Evolutionary conservation across 371 early-diverging fungal genomes (phyloP).

Genomic region (Mucor circinelloides): DNA sequence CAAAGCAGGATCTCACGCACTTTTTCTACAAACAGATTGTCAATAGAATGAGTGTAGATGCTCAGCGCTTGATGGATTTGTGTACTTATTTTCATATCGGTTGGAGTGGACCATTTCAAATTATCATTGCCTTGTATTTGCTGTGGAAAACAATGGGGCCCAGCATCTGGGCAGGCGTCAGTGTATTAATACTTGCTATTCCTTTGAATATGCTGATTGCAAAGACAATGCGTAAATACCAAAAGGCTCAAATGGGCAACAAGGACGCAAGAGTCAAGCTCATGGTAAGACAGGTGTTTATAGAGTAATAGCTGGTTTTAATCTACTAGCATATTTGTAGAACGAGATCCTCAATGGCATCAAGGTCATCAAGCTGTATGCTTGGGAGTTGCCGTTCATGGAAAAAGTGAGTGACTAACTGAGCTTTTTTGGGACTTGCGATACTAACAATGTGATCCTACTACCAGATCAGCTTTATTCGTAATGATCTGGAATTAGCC

Average conservation of each 20-base stretch:
- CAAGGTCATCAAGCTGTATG: constrained; percentile 88
- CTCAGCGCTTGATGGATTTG: constrained; percentile 73
- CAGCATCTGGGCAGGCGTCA: constrained; percentile 88
- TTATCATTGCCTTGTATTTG: constrained; percentile 75
- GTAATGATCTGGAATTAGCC: constrained; percentile 76
- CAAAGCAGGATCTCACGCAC: not conserved
- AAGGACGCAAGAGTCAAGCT: constrained; percentile 91
- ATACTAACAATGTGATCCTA: constrained; percentile 14
- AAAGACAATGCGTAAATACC: constrained; percentile 66
- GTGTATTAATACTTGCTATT: constrained; percentile 76
- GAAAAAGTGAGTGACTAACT: constrained; percentile 27
- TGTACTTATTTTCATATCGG: constrained; percentile 75
- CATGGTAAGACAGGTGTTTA: constrained; percentile 57
- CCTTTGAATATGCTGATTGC: constrained; percentile 72
- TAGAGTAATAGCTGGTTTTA: no score
- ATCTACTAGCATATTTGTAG: no score
- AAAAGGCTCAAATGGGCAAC: constrained; percentile 88
- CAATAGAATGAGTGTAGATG: constrained; percentile 92
- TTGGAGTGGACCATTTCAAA: constrained; percentile 94
- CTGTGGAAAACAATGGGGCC: constrained; percentile 85
- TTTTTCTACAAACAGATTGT: constrained; percentile 56
- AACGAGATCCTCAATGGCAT: constrained; percentile 93
- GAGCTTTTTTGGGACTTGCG: constrained; percentile 13
- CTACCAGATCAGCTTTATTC: constrained; percentile 58
- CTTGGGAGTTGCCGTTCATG: constrained; percentile 75